Evolutionary conservation across 305 asterid genomes (phyloP).

Genomic region (Fraxinus latifolia): DNA sequence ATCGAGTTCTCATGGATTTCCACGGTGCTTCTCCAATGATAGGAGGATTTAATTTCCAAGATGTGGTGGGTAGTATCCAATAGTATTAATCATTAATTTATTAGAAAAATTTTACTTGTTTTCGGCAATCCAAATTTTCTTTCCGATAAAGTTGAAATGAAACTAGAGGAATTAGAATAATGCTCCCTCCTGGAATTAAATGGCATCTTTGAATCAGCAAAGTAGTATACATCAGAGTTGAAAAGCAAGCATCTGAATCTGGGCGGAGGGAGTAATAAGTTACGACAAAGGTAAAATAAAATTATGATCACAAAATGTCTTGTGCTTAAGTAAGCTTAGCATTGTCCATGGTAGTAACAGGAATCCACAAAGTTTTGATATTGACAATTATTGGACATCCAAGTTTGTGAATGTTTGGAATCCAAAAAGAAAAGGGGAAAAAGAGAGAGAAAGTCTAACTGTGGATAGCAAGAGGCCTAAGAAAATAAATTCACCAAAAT

Average conservation of each 20-base stretch:
- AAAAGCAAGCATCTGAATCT: neutral
- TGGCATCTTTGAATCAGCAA: neutral
- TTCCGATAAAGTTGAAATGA: neutral
- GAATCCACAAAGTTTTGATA: neutral
- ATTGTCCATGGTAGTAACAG: slow-evolving; percentile 1
- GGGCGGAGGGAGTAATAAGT: neutral
- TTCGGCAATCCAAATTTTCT: neutral
- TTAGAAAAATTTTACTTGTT: neutral
- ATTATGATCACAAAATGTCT: neutral
- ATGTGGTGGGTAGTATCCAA: neutral
- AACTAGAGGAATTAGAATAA: neutral
- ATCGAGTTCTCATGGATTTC: neutral
- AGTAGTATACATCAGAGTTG: neutral
- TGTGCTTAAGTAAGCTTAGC: slow-evolving; percentile 3
- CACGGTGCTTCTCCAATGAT: neutral
- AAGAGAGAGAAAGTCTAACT: neutral
- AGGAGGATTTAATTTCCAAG: neutral
- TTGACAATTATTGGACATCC: slow-evolving; percentile 7
- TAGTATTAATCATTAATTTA: neutral
- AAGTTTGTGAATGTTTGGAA: neutral
- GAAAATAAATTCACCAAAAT: slow-evolving; percentile 26
- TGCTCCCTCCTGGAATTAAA: neutral
- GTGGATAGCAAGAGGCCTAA: slow-evolving; percentile 23
- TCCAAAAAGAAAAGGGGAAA: neutral
- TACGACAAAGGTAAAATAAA: neutral